Percentiles rank a stretch among this genome's conserved stretches.
phyloP scores from a whole-genome alignment of 2,329 filamentous ascomycete species.

The Nemania sp. region DNA sequence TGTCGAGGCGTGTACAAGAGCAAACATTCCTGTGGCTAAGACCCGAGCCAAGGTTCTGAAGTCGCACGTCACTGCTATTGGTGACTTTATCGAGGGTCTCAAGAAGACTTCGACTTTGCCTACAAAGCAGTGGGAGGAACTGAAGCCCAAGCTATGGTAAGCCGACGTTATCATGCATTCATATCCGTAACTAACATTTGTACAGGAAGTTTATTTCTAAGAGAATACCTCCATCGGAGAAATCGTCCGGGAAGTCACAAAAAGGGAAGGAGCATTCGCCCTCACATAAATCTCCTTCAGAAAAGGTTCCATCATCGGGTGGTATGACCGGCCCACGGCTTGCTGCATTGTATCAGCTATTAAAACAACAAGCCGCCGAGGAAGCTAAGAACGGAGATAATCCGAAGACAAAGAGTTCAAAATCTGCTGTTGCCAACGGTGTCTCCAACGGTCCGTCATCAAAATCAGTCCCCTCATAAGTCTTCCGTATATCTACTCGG shows the following conservation, averaged over 20 bases:
- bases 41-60: slow-evolving; percentile 41
- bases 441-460: slow-evolving; percentile 34
- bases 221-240: slow-evolving; percentile 41
- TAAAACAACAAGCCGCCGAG: slow-evolving; percentile 36
- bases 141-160: slow-evolving; percentile 44
- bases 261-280: slow-evolving; percentile 33
- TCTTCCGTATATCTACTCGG: slow-evolving; percentile 17
- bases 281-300: slow-evolving; percentile 24
- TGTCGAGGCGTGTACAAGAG: slow-evolving; percentile 40
- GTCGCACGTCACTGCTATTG: slow-evolving; percentile 41
- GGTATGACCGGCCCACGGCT: slow-evolving; percentile 41
- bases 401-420: slow-evolving; percentile 33
- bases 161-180: slow-evolving; percentile 16
- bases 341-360: slow-evolving; percentile 38
- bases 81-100: slow-evolving; percentile 41
- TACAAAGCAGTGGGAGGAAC: slow-evolving; percentile 37
- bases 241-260: slow-evolving; percentile 33
- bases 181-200: slow-evolving; percentile 21
- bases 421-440: slow-evolving; percentile 33
- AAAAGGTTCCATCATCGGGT: slow-evolving; percentile 29
- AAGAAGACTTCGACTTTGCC: slow-evolving; percentile 38
- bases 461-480: slow-evolving; percentile 29
- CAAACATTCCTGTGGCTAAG: slow-evolving; percentile 41
- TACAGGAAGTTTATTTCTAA: slow-evolving; percentile 42
- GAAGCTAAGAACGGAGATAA: slow-evolving; percentile 34